Conservation (phyloP, 192 early-diverging fungal species). For the Umbelopsis ramanniana region DNA sequence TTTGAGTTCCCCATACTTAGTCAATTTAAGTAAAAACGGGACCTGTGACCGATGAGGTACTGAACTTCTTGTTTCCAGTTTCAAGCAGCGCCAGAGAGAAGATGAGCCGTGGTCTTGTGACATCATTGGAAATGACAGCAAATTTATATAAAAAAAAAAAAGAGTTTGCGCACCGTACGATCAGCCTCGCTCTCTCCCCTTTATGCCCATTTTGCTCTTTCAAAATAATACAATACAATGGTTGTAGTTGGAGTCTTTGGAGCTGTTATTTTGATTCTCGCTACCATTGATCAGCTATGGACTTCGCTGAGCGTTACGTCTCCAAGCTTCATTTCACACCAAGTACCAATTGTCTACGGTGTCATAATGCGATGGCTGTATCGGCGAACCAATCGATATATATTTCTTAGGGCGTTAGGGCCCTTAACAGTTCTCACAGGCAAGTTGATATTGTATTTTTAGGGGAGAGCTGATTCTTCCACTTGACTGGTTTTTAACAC, state of each 20-base stretch:
- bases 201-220: background rate
- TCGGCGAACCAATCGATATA: background rate
- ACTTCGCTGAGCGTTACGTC: conserved; percentile 10
- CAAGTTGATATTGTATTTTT: too few species aligned
- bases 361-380: background rate
- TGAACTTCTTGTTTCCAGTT: too few species aligned
- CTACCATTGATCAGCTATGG: conserved; percentile 19
- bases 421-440: conserved; percentile 12
- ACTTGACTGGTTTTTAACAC: background rate
- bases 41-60: too few species aligned
- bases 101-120: background rate
- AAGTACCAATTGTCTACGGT: background rate
- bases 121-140: background rate
- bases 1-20: too few species aligned
- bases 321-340: conserved; percentile 9
- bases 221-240: background rate
- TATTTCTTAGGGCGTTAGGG: background rate
- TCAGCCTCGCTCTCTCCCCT: background rate
- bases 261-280: background rate
- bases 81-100: too few species aligned
- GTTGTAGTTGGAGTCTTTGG: conserved; percentile 14
- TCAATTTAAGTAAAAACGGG: too few species aligned
- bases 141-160: too few species aligned
- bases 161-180: background rate
- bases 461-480: too few species aligned